Evolutionary conservation across 257 asterid genomes (phyloP).

Genomic region (Solanum habrochaites): DNA sequence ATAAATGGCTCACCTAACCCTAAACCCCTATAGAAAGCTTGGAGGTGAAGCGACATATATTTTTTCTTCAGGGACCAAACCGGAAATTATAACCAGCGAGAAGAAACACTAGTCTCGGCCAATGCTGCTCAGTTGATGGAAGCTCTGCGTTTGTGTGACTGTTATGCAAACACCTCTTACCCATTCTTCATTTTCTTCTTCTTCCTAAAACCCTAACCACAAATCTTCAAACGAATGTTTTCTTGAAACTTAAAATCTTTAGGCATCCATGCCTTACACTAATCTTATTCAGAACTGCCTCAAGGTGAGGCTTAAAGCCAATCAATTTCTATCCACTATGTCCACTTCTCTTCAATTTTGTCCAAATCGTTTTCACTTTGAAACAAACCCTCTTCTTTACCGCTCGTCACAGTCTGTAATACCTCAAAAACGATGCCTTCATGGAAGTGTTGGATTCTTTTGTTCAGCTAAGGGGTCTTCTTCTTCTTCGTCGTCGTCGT

Average conservation of each 20-base stretch:
- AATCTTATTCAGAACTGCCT: constrained; percentile 12
- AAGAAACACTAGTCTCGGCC: not conserved
- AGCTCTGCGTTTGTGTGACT: not conserved
- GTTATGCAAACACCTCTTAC: not conserved
- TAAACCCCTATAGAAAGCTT: not conserved
- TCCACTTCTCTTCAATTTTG: not conserved
- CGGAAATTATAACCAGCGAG: not conserved
- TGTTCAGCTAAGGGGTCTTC: constrained; percentile 25
- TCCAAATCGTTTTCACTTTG: constrained; percentile 20
- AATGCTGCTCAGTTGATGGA: too few species aligned
- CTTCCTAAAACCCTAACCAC: constrained; percentile 48
- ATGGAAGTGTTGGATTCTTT: constrained; percentile 1
- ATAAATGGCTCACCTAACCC: not conserved
- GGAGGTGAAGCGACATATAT: not conserved
- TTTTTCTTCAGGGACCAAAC: not conserved
- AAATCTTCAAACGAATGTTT: not conserved
- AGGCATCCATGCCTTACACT: constrained; percentile 2
- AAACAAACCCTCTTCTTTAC: not conserved
- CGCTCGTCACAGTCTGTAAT: not conserved
- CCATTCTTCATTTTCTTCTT: not conserved
- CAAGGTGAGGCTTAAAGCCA: constrained; percentile 37
- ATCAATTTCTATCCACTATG: constrained; percentile 23
- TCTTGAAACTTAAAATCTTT: not conserved
- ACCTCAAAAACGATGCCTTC: constrained; percentile 1
- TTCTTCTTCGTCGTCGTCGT: constrained; percentile 15